Base-by-base conservation (phyloP, 768 basidiomycete species). In the Amanita muscaria region DNA sequence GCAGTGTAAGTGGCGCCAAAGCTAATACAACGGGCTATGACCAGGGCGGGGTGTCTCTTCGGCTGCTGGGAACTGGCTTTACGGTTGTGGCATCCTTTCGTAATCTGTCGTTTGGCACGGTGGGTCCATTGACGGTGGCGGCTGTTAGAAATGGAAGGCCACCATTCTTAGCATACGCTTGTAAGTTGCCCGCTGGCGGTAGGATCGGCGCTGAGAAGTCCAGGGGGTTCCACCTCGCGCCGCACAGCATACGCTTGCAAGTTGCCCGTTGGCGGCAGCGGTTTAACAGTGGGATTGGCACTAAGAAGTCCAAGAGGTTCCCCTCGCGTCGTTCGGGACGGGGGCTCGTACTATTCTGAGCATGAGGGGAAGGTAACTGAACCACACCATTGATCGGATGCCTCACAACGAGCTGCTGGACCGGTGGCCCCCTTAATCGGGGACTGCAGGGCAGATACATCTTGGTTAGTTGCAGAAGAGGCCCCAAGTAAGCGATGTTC, bases 121-220 rank as follows among this genome's bases (percentile, higher is more conserved):
- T 38, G 19, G 21, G 22, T 32, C 27, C 36, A 46, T 46, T 29
- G 15, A 22, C 30, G 19, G 35, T 39, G 42, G 42, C 12, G 29
- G 27, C 36, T 30, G 14, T 19, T 6, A 27, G 35, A 39, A 9
- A 25, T 23, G 16, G 27, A n/a, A 29, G 12, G 21, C 36, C 21
- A 37, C 36, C 29, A 11, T 38, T 16, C 16, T 23, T 25, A 34
- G 5, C 3, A 19, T 19, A 9, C 23, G 16, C 23, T 44, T 22
- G 25, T 5, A 6, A 14, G 36, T 9, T 32, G 19, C 23, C 33
- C 21, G 16, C 5, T 30, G 12, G 44, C 19, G 14, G 27, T 23
- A 29, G 12, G 16, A 14, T 18, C 15, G 12, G n/a, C 22, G 3
- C 10, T 23, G 37, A 30, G 21, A 30, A 25, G n/a, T 30, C 18